These are phyloP conservation scores for Talinum fruticosum DNA, from an alignment of 148 eudicot species.

Conservation along the genomic window DNA sequence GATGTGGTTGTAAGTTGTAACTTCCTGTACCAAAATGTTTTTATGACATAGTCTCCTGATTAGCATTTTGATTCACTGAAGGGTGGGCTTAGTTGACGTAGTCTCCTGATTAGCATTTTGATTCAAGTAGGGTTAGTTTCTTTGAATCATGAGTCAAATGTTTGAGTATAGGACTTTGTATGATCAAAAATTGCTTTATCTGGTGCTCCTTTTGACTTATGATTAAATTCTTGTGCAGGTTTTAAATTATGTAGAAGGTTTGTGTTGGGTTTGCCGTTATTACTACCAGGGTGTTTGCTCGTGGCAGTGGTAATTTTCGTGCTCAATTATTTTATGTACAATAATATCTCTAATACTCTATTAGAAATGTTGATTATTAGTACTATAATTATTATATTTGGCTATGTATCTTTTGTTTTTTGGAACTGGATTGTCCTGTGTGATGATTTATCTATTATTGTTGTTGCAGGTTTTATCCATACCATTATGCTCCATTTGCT, in stretches of 20 bases:
- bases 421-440: not conserved
- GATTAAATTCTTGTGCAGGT: slow-evolving; percentile 53
- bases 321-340: too few relatives aligned
- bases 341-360: too few relatives aligned
- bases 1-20: too few relatives aligned
- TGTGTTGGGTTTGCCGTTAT: slow-evolving; percentile 98
- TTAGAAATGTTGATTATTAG: not conserved
- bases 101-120: not conserved
- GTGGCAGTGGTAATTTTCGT: slow-evolving; percentile 76
- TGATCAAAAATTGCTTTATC: not conserved
- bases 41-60: not conserved
- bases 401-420: not conserved
- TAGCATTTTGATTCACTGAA: not conserved
- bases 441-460: slow-evolving; percentile 10
- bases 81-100: not conserved
- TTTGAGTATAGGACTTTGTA: not conserved
- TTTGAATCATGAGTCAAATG: not conserved
- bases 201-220: slow-evolving; percentile 6
- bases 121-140: not conserved
- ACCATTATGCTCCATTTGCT: slow-evolving; percentile 99
- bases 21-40: too few relatives aligned
- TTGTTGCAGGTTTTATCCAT: slow-evolving; percentile 84
- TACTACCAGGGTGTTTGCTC: slow-evolving; percentile 99
- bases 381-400: not conserved
- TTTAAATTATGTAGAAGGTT: slow-evolving; percentile 88